Base-by-base conservation (phyloP, 257 asterid species). In the Cynanchum wilfordii region DNA sequence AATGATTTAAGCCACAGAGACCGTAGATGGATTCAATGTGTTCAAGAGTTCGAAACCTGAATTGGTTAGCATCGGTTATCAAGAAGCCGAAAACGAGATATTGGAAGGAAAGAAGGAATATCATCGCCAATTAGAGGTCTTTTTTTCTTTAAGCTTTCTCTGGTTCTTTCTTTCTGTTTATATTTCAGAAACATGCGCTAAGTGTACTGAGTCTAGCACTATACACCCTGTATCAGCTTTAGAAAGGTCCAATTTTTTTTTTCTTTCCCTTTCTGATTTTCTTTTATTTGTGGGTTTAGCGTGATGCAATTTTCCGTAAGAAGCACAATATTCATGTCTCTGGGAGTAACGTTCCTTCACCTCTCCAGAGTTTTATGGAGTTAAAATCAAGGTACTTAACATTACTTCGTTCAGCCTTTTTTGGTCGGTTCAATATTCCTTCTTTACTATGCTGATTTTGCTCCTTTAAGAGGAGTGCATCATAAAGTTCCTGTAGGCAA, bases 341-440 rank as follows among this genome's bases (percentile, higher is more conserved):
- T 69, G 98, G 98, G 81, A 85, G 93, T 74, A 93, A 87, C 69
- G 77, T 89, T 52, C 95, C 98, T n/a, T 81, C 98, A 4, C 96
- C 97, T 27, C 92, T 93, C 59, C 91, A 69, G 82, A 80, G 70
- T 75, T 89, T 93, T 79, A 52, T 71, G 1, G 97, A 93, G 72
- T 79, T 93, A 86, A 81, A 77, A 74, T 80, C 90, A 40, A 85
- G 97, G 98, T 90, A 83, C 72, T 49, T 49, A 24, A 49, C 29
- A 38, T 75, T 36, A 22, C 33, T 75, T 77, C 17, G 47, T 7
- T 42, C 47, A 42, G 47, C 47, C 22, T 51, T 20, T 49, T 66
- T 47, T 58, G 56, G 24, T 60, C 24, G n/a, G 58, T 29, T 49
- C 30, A 50, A 22, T 49, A 7, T 3, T 47, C 74, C 45, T 69